Evolutionary conservation across 2,329 filamentous ascomycete species (phyloP).

Genomic region (Ceratocystiopsis minuta): DNA sequence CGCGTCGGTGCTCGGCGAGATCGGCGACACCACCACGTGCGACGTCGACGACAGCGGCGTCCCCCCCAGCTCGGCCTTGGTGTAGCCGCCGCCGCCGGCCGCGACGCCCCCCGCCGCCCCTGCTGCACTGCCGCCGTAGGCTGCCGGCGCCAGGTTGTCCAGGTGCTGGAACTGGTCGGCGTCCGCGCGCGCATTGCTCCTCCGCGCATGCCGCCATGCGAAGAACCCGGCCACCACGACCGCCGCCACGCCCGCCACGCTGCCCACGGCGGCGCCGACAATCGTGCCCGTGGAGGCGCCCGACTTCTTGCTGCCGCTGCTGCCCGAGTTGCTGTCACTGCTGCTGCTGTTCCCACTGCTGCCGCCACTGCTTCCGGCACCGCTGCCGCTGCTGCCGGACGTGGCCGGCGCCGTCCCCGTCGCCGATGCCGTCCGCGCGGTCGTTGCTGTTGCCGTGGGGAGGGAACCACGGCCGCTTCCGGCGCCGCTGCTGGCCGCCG

Average conservation of each 20-base stretch:
- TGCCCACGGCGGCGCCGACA: background rate
- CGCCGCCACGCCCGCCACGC: background rate
- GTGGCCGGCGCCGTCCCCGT: background rate
- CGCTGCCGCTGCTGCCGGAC: too few relatives aligned
- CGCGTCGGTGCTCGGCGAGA: constrained; percentile 14
- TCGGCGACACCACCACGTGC: too few relatives aligned
- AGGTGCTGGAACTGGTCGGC: background rate
- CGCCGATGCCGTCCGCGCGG: background rate
- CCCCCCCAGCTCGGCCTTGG: background rate
- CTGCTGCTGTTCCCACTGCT: too few relatives aligned
- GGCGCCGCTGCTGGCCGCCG: too few relatives aligned
- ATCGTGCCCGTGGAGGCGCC: background rate
- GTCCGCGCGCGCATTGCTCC: too few relatives aligned
- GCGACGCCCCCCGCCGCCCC: too few relatives aligned
- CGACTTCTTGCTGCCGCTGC: background rate
- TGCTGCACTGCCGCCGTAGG: too few relatives aligned
- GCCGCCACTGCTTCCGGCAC: background rate
- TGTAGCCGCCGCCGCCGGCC: too few relatives aligned
- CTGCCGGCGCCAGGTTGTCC: background rate
- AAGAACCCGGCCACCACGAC: background rate
- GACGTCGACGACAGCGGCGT: background rate
- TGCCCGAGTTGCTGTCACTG: background rate
- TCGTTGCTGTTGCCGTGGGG: background rate
- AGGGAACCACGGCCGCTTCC: background rate
- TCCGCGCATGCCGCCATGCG: too few relatives aligned